Base-by-base conservation (phyloP, 2,329 filamentous ascomycete species). In the Xylariaceae sp. region DNA sequence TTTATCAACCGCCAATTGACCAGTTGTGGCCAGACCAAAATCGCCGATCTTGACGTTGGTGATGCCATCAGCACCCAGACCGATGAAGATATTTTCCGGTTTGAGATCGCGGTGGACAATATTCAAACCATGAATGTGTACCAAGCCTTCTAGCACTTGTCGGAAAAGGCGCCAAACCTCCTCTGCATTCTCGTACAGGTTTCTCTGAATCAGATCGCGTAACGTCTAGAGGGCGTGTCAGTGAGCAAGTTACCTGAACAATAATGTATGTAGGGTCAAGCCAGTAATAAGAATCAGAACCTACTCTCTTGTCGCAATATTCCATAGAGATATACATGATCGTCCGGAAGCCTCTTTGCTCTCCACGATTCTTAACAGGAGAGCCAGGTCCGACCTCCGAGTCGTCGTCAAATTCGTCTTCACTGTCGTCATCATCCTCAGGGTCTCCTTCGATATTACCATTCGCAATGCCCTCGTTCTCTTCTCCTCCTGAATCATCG, bases 261-360 rank as follows among this genome's bases (percentile, higher is more conserved):
- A 41, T 4, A 20, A 38, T 19, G 37, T 5, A 37, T 44, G 14
- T 20, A 4, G 16, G 17, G 14, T 11, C 16, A 35, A 4, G 4
- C n/a, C n/a, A n/a, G n/a, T n/a, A n/a, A n/a, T n/a, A 40, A n/a
- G 37, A 7, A 11, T 19, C 7, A 33, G 42, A 19, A 68, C 77
- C 65, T 69, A 85, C 82, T 55, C 87, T 81, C 62, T 92, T 93
- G 64, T 97, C 92, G 61, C 93, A 98, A 56, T 96, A 95, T 63
- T 98, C 93, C 93, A 98, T 98, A 49, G 95, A 93, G 45, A 98
- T 97, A 64, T 96, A 98, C 34, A 98, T 75, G 6, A 91, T 84
- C 0, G 86, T 91, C 42, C 79, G 80, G 49, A 79, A 77, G 4
- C 79, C 69, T 35, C 77, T 73, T 44, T 77, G 72, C n/a, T n/a